phyloP scores from a whole-genome alignment of 2,329 filamentous ascomycete genomes.

The Fusarium foetens region DNA sequence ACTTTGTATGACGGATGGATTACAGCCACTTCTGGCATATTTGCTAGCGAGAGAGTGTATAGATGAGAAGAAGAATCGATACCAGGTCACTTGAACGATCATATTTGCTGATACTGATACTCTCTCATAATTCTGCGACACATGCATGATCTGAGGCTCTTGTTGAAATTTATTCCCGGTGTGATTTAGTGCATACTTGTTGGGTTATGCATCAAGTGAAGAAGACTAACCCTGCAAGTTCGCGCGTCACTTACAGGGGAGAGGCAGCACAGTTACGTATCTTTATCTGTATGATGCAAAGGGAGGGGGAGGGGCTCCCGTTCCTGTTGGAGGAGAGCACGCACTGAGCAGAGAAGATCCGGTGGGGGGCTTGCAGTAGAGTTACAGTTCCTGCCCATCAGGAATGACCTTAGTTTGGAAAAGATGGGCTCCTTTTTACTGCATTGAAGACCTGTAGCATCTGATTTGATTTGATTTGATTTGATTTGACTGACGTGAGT shows the following conservation, averaged over 20 bases:
- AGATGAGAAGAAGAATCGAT: not conserved
- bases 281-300: slow-evolving; percentile 41
- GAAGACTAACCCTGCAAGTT: not conserved
- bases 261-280: slow-evolving; percentile 12
- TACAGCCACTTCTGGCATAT: not conserved
- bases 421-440: slow-evolving; percentile 1
- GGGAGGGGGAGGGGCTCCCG: slow-evolving; percentile 35
- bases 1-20: slow-evolving; percentile 21
- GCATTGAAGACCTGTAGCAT: slow-evolving; percentile 12
- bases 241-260: slow-evolving; percentile 13
- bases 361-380: slow-evolving; percentile 3
- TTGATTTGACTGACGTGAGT: slow-evolving; percentile 8
- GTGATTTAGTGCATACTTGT: not conserved
- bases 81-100: not conserved
- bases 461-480: slow-evolving; percentile 11
- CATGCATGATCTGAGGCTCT: not conserved
- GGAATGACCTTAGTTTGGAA: not conserved
- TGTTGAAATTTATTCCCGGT: not conserved
- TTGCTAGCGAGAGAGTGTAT: not conserved
- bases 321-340: slow-evolving; percentile 5
- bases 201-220: slow-evolving; percentile 14
- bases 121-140: not conserved
- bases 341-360: slow-evolving; percentile 7
- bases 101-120: not conserved
- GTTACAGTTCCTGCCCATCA: not conserved